Conservation (phyloP, 1,139 yeast species). For the Saccharomyces pastorianus region DNA sequence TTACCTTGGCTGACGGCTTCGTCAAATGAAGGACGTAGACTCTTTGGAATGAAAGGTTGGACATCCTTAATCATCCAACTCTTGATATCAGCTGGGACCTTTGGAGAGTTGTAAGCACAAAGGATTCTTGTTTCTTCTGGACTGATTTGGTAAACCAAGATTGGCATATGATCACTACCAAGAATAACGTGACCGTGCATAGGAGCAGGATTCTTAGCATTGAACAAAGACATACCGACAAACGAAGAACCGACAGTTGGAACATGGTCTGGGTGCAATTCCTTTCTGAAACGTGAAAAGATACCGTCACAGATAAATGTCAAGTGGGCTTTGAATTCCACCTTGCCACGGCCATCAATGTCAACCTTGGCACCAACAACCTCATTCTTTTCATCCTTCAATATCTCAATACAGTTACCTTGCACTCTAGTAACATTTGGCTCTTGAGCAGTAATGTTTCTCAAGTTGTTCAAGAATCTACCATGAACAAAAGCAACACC, state of each 20-base stretch:
- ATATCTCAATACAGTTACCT: conserved; percentile 66
- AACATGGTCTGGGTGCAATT: conserved; percentile 46
- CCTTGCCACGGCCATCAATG: conserved; percentile 33
- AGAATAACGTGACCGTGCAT: conserved; percentile 85
- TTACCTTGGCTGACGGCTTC: conserved; percentile 45
- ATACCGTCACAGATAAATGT: conserved; percentile 90
- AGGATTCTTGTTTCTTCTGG: conserved; percentile 76
- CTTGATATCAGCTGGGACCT: conserved; percentile 65
- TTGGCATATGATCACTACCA: conserved; percentile 74
- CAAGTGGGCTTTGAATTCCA: conserved; percentile 47
- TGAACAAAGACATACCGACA: conserved; percentile 67
- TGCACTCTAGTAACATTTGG: conserved; percentile 68
- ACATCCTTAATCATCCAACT: conserved; percentile 54
- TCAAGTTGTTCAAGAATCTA: conserved; percentile 65
- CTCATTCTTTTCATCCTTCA: conserved; percentile 45
- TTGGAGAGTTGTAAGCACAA: conserved; percentile 74
- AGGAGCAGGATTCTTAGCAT: conserved; percentile 65
- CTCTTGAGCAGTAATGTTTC: conserved; percentile 62
- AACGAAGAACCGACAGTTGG: conserved; percentile 77
- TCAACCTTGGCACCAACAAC: conserved; percentile 61
- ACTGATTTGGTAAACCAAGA: conserved; percentile 79
- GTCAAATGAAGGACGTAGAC: conserved; percentile 57
- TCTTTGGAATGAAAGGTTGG: conserved; percentile 59
- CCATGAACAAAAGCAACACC: conserved; percentile 95
- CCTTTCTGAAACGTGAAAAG: conserved; percentile 83